Conservation (phyloP, 1,284 basidiomycete species). For the Cerioporus squamosus region DNA sequence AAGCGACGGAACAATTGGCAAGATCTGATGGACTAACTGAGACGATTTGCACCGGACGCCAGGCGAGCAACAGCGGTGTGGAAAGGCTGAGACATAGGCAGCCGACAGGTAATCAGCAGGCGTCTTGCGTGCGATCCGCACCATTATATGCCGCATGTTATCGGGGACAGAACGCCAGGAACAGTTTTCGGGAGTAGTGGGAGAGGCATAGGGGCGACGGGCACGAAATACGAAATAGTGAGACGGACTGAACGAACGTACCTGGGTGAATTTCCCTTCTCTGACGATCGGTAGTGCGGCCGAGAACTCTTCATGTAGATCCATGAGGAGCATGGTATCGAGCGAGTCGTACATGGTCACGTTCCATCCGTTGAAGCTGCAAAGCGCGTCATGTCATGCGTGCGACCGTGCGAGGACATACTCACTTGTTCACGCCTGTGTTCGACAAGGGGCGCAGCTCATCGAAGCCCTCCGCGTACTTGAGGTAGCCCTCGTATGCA, state of each 20-base stretch:
- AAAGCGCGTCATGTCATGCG: background rate
- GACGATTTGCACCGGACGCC: no score
- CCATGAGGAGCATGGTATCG: conserved; percentile 91
- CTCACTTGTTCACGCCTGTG: conserved; percentile 54
- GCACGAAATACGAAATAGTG: conserved; percentile 4
- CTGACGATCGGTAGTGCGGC: conserved; percentile 75
- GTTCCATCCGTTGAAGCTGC: conserved; percentile 86
- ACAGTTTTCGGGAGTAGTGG: no score
- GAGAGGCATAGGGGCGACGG: background rate
- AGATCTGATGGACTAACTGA: no score
- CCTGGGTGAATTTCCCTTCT: conserved; percentile 61
- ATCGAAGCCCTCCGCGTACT: conserved; percentile 60
- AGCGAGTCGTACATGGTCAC: conserved; percentile 83
- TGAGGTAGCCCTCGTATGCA: conserved; percentile 67
- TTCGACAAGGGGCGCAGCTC: conserved; percentile 62
- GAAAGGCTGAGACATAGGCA: no score
- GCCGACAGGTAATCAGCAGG: no score
- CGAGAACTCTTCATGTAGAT: conserved; percentile 77
- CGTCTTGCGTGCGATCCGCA: no score
- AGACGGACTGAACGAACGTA: conserved; percentile 8
- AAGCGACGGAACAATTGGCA: no score
- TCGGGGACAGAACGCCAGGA: no score
- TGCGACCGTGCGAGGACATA: background rate
- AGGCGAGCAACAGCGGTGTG: no score
- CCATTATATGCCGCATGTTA: no score